Evolutionary conservation across 2,329 filamentous ascomycete genomes (phyloP), one percentile per base, ranked within the genome.

Genomic region (Polychaeton citri): DNA sequence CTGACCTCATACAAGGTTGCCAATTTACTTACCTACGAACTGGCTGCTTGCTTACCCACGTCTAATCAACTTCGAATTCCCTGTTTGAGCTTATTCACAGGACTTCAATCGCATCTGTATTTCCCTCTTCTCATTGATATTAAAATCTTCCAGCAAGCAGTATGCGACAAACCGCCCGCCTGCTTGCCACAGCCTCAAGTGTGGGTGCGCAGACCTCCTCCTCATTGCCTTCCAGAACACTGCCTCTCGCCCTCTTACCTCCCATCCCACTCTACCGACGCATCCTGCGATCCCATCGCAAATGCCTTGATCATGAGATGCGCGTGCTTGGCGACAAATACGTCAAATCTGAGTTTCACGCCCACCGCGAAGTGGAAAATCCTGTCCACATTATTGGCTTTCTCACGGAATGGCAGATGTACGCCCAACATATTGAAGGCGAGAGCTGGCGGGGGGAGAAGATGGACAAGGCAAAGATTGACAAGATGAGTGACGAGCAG

Each of bases 401-500:
- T 59, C 68, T 98, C 48, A 88, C 83, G 0, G 87, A 96, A 59
- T 98, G 88, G 88, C 90, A 98, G 59, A 64, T 84, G 35, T 98
- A 96, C 54, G 87, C 86, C 2, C 88, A 98, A 57, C 79, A 85
- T 55, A 64, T 98, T 12, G 88, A 96, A 54, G 88, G 87, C 0
- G 80, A 93, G 36, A 59, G 70, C 0, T 96, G 90, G 90, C 69
- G 72, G 40, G 88, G 80, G 1, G 83, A 84, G 44, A 88, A 79
- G 57, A 69, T 96, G 57, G 88, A 96, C 44, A 74, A 75, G 47
- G 67, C 64, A 1, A 94, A 94, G 61, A 66, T 96, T 38, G 79
- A 85, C 41, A 95, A 94, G 61, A 83, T 96, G 85, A 96, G 82
- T 57, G 87, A 96, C 56, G 81, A 96, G 57, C 90, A 98, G 62